These are phyloP conservation scores for Amborella trichopoda DNA, from an alignment of 164 flowering plant genomes.

Conservation along the genomic window DNA sequence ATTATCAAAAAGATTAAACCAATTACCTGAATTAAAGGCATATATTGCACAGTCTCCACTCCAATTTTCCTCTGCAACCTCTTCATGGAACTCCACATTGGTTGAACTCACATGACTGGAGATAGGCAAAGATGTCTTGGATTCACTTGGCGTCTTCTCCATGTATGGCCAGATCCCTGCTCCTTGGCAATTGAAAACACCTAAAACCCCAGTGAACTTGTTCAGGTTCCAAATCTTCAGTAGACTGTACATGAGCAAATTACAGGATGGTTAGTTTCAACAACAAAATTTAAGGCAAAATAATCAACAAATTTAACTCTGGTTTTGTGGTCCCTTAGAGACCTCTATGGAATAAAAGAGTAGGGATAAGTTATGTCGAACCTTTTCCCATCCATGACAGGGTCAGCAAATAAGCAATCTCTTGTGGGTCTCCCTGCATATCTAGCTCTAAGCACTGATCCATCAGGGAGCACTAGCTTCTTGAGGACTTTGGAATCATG, in stretches of 20 bases:
- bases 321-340: no score
- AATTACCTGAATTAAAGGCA: constrained; percentile 47
- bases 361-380: no score
- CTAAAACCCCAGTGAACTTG: constrained; percentile 55
- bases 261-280: no score
- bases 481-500: constrained; percentile 52
- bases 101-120: constrained; percentile 33
- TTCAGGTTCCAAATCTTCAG: constrained; percentile 84
- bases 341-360: no score
- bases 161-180: constrained; percentile 68
- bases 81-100: constrained; percentile 51
- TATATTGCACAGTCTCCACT: constrained; percentile 52
- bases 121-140: constrained; percentile 18
- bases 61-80: constrained; percentile 54
- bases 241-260: constrained; percentile 25
- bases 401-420: constrained; percentile 53
- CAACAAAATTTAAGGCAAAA: no score
- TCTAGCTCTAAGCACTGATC: constrained; percentile 50
- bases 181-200: constrained; percentile 84
- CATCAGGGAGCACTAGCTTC: constrained; percentile 61
- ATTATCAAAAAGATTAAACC: no score
- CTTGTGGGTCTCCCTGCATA: constrained; percentile 58
- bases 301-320: no score
- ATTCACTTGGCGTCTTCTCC: constrained; percentile 9
- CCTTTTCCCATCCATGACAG: constrained; percentile 67